Base-by-base conservation (phyloP, 139 green algal species). In the Volvox africanus region DNA sequence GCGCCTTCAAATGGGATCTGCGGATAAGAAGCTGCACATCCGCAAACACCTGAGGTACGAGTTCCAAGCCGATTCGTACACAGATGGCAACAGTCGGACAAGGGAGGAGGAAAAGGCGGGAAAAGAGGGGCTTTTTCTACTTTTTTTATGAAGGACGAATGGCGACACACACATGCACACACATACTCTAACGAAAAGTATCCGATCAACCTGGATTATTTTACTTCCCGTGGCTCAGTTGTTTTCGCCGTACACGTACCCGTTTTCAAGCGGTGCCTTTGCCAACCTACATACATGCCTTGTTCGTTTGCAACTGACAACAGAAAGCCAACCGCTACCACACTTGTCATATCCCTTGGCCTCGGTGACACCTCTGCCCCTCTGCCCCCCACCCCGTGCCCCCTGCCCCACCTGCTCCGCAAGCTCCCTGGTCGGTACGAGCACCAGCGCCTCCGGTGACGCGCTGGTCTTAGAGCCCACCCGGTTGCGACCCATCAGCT, bases 381-480 rank as follows among this genome's bases (percentile, higher is more conserved):
- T 0, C 83, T 62, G 21, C 6, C 5, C 36, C 19, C 30, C 20
- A n/a, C 82, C 20, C 36, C 37, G 26, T 30, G 13, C 78, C 87
- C 88, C 55, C 76, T 1, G 26, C 26, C 79, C 16, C 86, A 95
- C 90, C 93, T 98, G 96, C 84, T 95, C 69, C 76, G 90, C 96
- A n/a, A 98, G 94, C 93, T 98, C 96, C 0, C 95, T 85, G 0
- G 95, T 97, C 22, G 96, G 96, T 62, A 93, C 94, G 69, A 98
- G 91, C 65, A 98, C 61, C 28, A 96, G 61, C 3, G 84, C 93
- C 1, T 87, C 62, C 2, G 94, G 94, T 80, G 81, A 76, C 1
- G 88, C 90, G n/a, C 33, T 83, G 91, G 94, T 94, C 71, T 76
- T 80, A 12, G 86, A 71, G 36, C 77, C 80, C 17, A 76, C 65